Conservation (phyloP, 1,139 yeast genomes). For the Magnusiomyces suaveolens region DNA sequence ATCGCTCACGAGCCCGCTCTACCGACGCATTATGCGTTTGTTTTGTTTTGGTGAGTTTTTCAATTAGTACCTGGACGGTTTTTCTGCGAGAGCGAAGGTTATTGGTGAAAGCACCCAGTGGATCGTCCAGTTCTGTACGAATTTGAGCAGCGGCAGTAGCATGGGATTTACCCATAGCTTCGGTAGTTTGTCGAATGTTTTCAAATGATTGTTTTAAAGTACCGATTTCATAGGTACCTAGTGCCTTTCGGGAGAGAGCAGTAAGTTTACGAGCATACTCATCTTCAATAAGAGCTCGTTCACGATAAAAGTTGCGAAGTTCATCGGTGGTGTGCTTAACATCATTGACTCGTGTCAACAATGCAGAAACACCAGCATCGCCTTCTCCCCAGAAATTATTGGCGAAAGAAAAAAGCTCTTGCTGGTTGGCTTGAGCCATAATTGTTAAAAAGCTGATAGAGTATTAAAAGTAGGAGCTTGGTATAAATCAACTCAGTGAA, state of each 20-base stretch:
- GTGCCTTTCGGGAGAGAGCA: slow-evolving; percentile 40
- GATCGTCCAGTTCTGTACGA: slow-evolving; percentile 36
- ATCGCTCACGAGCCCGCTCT: slow-evolving; percentile 42
- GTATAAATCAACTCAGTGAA: no score
- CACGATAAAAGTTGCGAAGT: slow-evolving; percentile 36
- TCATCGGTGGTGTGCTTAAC: slow-evolving; percentile 43
- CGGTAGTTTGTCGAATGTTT: slow-evolving; percentile 47
- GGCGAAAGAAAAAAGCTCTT: slow-evolving; percentile 32
- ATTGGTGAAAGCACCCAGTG: slow-evolving; percentile 36
- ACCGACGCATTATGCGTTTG: slow-evolving; percentile 33
- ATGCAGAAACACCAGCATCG: slow-evolving; percentile 41
- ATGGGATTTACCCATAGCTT: slow-evolving; percentile 42
- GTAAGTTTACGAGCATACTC: slow-evolving; percentile 47
- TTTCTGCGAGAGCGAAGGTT: slow-evolving; percentile 40
- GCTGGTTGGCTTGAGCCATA: slow-evolving; percentile 11
- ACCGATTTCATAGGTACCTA: slow-evolving; percentile 56
- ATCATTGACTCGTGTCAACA: slow-evolving; percentile 43
- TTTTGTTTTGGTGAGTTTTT: slow-evolving; percentile 37
- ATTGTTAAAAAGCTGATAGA: no score
- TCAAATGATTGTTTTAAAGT: slow-evolving; percentile 52
- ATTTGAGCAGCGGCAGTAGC: slow-evolving; percentile 39
- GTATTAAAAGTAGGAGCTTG: no score
- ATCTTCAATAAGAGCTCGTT: slow-evolving; percentile 52
- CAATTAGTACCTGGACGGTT: slow-evolving; percentile 39
- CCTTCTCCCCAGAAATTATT: slow-evolving; percentile 48